Conservation (phyloP, 208 protist genomes). For the Leishmania mexicana region DNA sequence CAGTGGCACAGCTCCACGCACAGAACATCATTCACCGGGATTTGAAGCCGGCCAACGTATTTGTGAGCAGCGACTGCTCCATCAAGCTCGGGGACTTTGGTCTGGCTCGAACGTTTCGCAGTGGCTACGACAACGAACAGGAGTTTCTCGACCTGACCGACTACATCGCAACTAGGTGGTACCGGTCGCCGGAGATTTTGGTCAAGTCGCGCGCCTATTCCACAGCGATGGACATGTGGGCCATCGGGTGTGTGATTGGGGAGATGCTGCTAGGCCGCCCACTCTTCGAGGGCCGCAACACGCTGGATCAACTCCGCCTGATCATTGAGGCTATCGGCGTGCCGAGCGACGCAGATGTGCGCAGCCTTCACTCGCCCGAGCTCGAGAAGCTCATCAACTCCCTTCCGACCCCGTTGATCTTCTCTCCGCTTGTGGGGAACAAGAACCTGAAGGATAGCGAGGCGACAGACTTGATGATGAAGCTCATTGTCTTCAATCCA, state of each 20-base stretch:
- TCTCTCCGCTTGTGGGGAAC: constrained; percentile 18
- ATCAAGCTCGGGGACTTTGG: constrained; percentile 98
- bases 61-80: constrained; percentile 93
- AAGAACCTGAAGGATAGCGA: constrained; percentile 79
- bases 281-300: constrained; percentile 95
- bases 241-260: constrained; percentile 97
- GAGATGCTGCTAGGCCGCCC: constrained; percentile 94
- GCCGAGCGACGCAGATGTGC: constrained; percentile 88
- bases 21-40: constrained; percentile 92
- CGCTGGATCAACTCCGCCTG: constrained; percentile 95
- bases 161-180: constrained; percentile 98
- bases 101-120: constrained; percentile 91
- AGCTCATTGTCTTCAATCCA: constrained; percentile 91
- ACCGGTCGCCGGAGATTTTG: constrained; percentile 98
- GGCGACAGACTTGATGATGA: constrained; percentile 85
- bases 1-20: constrained; percentile 94
- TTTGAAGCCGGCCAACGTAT: constrained; percentile 93
- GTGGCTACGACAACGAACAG: constrained; percentile 38
- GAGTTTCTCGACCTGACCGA: constrained; percentile 89
- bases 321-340: constrained; percentile 92
- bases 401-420: constrained; percentile 61
- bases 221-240: constrained; percentile 99
- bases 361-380: constrained; percentile 89
- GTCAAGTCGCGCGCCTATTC: constrained; percentile 95
- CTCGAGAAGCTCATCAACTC: constrained; percentile 86